phyloP scores from a whole-genome alignment of 2,329 filamentous ascomycete species.

The Sarocladiaceae sp. region DNA sequence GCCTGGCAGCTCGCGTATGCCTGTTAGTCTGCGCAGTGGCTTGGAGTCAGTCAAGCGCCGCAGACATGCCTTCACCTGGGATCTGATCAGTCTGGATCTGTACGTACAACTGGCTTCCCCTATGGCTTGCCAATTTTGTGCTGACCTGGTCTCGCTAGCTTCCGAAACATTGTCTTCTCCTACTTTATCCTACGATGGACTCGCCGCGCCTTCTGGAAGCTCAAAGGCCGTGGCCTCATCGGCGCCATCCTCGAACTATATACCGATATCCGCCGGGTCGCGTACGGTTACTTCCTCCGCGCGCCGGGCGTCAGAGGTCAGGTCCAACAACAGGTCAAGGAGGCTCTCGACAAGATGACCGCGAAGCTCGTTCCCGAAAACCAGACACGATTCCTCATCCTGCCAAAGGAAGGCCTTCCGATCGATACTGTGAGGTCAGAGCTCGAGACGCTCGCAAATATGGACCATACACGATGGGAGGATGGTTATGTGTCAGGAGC shows the following conservation, averaged over 20 bases:
- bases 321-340: conserved; percentile 79
- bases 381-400: conserved; percentile 65
- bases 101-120: conserved; percentile 38
- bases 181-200: conserved; percentile 83
- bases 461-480: conserved; percentile 97
- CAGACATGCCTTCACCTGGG: conserved; percentile 50
- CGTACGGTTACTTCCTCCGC: conserved; percentile 82
- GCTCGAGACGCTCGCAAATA: conserved; percentile 69
- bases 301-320: conserved; percentile 81
- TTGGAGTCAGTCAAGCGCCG: conserved; percentile 57
- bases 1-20: conserved; percentile 66
- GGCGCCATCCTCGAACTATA: conserved; percentile 76
- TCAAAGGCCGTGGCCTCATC: conserved; percentile 83
- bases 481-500: conserved; percentile 92
- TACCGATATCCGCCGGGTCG: conserved; percentile 62
- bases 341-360: conserved; percentile 76
- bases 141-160: conserved; percentile 37
- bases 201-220: conserved; percentile 74
- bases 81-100: conserved; percentile 65
- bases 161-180: conserved; percentile 85
- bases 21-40: conserved; percentile 65
- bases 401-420: conserved; percentile 82
- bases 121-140: conserved; percentile 4
- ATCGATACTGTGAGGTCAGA: conserved; percentile 76
- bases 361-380: conserved; percentile 75